A percentile compares a stretch with the other conserved stretches of the same genome.
phyloP scores from a whole-genome alignment of 176 grass and related monocot species.

The Avena insularis region DNA sequence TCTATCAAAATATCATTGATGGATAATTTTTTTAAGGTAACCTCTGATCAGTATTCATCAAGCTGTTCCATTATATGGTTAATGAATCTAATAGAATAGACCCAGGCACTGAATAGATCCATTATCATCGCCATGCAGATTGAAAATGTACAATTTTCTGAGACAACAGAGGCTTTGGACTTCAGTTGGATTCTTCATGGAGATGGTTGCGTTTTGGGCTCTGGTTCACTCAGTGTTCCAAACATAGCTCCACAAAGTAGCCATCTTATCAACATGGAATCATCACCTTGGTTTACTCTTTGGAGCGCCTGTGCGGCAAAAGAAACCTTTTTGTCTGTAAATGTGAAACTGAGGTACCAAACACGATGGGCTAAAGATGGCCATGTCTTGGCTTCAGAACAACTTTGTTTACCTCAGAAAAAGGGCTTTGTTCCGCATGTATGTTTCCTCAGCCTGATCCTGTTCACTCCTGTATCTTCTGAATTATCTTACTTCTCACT shows the following conservation, averaged over 20 bases:
- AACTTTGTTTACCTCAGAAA: constrained; percentile 69
- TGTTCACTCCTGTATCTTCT: constrained; percentile 35
- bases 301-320: constrained; percentile 48
- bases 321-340: constrained; percentile 85
- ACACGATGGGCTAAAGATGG: constrained; percentile 77
- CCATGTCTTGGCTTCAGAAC: constrained; percentile 86
- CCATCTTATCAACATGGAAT: constrained; percentile 64
- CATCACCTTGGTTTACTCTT: constrained; percentile 72
- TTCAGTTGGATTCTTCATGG: constrained; percentile 81
- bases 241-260: constrained; percentile 64
- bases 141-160: constrained; percentile 76
- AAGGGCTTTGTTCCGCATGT: constrained; percentile 63
- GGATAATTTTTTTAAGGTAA: constrained; percentile 77
- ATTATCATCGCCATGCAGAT: constrained; percentile 58
- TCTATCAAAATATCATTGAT: constrained; percentile 71
- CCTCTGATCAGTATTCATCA: constrained; percentile 8
- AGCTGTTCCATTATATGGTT: constrained; percentile 17
- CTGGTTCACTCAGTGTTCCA: constrained; percentile 65
- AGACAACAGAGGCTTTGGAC: constrained; percentile 71
- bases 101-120: background rate
- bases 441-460: constrained; percentile 38
- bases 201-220: constrained; percentile 74
- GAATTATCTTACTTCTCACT: constrained; percentile 34
- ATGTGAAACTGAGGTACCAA: constrained; percentile 59
- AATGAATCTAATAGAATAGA: constrained; percentile 31